Conservation (phyloP, 495 filamentous ascomycete genomes). For the Evansstolkia leycettana region DNA sequence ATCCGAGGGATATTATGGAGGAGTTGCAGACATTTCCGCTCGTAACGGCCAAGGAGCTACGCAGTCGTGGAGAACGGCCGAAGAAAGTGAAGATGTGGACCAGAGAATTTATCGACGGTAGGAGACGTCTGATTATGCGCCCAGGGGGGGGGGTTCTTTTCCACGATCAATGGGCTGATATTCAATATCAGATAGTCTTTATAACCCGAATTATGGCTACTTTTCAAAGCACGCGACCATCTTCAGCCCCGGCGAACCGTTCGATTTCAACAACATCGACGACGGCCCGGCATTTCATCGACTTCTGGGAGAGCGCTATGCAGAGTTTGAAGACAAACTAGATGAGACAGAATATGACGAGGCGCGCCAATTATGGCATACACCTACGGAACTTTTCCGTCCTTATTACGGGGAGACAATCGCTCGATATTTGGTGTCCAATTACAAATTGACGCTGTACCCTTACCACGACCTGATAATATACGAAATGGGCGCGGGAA, state of each 20-base stretch:
- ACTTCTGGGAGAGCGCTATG: slow-evolving; percentile 66
- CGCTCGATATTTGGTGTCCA: slow-evolving; percentile 81
- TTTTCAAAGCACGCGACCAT: slow-evolving; percentile 97
- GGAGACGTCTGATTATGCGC: too few relatives aligned
- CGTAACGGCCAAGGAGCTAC: slow-evolving; percentile 70
- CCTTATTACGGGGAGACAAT: slow-evolving; percentile 97
- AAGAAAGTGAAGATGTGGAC: slow-evolving; percentile 90
- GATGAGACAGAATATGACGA: slow-evolving; percentile 58
- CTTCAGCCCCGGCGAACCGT: slow-evolving; percentile 86
- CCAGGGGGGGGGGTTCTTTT: too few relatives aligned
- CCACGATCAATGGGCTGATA: slow-evolving; percentile 3
- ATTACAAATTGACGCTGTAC: slow-evolving; percentile 89
- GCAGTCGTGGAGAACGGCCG: slow-evolving; percentile 59
- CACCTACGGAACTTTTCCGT: slow-evolving; percentile 90
- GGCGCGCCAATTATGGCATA: slow-evolving; percentile 93
- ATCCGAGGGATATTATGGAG: slow-evolving; percentile 60
- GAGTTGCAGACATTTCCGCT: slow-evolving; percentile 72
- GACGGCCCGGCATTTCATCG: slow-evolving; percentile 76
- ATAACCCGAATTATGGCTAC: slow-evolving; percentile 96
- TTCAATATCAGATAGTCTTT: slow-evolving; percentile 62
- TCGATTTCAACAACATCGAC: slow-evolving; percentile 68
- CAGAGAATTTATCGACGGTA: slow-evolving; percentile 95
- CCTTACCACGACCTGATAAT: slow-evolving; percentile 96
- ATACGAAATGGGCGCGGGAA: slow-evolving; percentile 96
- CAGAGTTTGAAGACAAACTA: slow-evolving; percentile 77